phyloP scores from a whole-genome alignment of 108 stramenopile species.

The Stephanodiscus minutulus region DNA sequence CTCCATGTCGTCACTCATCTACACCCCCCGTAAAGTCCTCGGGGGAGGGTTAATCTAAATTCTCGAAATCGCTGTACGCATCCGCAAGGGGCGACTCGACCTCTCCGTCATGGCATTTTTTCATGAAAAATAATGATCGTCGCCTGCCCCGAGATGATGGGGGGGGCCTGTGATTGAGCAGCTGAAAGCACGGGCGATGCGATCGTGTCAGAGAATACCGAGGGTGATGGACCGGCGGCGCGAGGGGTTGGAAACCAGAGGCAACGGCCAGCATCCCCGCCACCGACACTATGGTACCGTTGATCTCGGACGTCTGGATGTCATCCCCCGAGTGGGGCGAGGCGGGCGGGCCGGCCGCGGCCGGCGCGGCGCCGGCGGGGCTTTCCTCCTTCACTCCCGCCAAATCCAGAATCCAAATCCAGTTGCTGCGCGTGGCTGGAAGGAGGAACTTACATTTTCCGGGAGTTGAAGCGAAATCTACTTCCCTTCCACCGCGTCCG shows the following conservation, averaged over 20 bases:
- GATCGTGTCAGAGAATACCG: not conserved
- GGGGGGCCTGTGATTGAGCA: not conserved
- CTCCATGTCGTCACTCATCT: not conserved
- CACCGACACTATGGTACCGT: not conserved
- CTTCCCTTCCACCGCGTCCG: no score
- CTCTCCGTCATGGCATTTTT: conserved; percentile 10
- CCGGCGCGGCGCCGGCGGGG: no score
- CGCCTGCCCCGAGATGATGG: not conserved
- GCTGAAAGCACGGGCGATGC: not conserved
- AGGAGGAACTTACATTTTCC: no score
- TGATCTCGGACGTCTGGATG: conserved; percentile 2
- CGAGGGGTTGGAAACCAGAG: not conserved
- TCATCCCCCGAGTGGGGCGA: no score
- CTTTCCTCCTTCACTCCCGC: no score
- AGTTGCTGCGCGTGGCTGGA: no score
- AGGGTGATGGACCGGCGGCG: not conserved
- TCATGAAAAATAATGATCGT: not conserved
- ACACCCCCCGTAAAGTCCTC: not conserved
- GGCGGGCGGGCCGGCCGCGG: no score
- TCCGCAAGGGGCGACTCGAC: not conserved
- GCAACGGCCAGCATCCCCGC: conserved; percentile 2
- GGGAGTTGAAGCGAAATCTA: no score
- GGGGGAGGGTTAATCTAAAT: not conserved
- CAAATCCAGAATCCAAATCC: no score
- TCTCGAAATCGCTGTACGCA: not conserved